phyloP scores from a whole-genome alignment of 2,329 filamentous ascomycete genomes.

The Rhytidhysteron rufulum region DNA sequence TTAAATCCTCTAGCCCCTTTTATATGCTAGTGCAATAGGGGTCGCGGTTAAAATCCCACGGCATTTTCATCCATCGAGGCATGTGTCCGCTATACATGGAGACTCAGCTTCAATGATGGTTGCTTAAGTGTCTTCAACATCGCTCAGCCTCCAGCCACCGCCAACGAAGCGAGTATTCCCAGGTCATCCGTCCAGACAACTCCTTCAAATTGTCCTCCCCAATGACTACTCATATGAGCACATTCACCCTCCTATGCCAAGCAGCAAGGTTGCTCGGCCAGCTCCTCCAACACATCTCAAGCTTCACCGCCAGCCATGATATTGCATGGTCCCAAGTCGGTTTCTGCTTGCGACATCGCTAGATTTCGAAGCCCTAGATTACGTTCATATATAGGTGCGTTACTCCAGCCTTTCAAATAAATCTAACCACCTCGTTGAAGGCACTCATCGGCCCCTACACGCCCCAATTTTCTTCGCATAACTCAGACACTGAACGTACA shows the following conservation, averaged over 20 bases:
- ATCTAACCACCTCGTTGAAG: background rate
- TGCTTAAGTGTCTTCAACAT: too few relatives aligned
- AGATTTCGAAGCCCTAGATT: conserved; percentile 15
- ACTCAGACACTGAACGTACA: conserved; percentile 3
- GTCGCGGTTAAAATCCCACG: conserved; percentile 34
- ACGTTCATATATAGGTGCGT: conserved; percentile 20
- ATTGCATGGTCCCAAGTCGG: conserved; percentile 16
- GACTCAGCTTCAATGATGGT: conserved; percentile 10
- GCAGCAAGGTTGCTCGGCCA: conserved; percentile 10
- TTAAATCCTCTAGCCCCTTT: conserved; percentile 21
- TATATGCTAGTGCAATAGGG: conserved; percentile 26
- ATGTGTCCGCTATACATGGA: conserved; percentile 19
- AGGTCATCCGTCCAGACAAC: conserved; percentile 8
- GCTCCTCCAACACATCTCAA: conserved; percentile 7
- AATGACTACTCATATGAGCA: conserved; percentile 20
- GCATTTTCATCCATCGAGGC: conserved; percentile 26
- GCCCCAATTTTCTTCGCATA: conserved; percentile 2
- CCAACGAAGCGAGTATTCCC: too few relatives aligned
- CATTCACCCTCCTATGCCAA: conserved; percentile 11
- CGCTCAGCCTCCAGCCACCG: too few relatives aligned
- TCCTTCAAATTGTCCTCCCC: conserved; percentile 14
- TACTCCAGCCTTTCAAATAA: background rate
- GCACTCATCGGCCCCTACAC: conserved; percentile 9
- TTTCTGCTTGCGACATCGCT: conserved; percentile 18
- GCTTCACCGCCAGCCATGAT: conserved; percentile 9